Evolutionary conservation across 2,329 filamentous ascomycete species (phyloP), one percentile per base, ranked within the genome.

Genomic region (Aaosphaeria pasadenensis): DNA sequence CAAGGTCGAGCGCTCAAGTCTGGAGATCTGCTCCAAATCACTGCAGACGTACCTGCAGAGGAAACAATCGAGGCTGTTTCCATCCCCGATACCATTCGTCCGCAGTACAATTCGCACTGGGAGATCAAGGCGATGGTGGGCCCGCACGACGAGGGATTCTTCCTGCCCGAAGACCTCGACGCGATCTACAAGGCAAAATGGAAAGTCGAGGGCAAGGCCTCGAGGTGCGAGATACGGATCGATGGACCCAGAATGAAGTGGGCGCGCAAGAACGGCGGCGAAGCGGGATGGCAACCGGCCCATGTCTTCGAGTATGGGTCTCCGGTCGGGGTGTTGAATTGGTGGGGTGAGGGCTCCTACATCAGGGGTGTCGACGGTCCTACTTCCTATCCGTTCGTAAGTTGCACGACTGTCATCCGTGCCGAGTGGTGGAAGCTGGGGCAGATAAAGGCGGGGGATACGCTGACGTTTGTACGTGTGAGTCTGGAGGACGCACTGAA

Each of bases 391-490:
- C 82, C 82, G 0, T 84, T 85, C 49, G 72, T 83, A 0, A 80
- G 75, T 31, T 77, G 73, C 9, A 76, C 77, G 2, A 85, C 81
- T 0, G 72, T 83, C 9, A 73, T 82, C 30, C 77, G 76, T 49
- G 81, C 75, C 1, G 81, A 84, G 44, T 74, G 78, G 57, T 85
- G 81, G 81, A 82, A 83, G 56, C 57, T 86, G 7, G 83, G 83
- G 0, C 82, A 86, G 58, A 65, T 85, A 30, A 81, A 80, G 51
- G 76, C 83, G 2, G 82, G 82, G 4, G 78, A 83, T 55, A 77
- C 71, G 2, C 52, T 85, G 39, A 72, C 71, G 39, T 81, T 79
- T 51, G 69, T 70, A 39, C 70, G 74, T 1, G 74, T 81, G 1
- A 76, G 78, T 4, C 65, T 82, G n/a, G 69, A 77, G 17, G 74